Conservation (phyloP, 306 rosid species). For the Hylodesmum podocarpum region DNA sequence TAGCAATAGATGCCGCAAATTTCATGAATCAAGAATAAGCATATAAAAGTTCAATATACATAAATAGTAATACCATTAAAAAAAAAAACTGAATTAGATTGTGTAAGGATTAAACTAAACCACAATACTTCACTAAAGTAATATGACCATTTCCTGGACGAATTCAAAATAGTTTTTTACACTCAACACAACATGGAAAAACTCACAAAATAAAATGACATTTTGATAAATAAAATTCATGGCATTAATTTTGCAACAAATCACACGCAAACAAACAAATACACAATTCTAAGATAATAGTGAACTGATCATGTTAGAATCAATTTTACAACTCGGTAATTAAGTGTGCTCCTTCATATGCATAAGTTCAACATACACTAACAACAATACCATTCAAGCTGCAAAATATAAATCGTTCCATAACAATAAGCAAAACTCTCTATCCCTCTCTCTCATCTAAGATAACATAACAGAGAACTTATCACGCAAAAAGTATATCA, state of each 20-base stretch:
- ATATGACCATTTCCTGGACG: too few relatives aligned
- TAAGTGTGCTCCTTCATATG: neutral
- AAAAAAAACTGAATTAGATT: neutral
- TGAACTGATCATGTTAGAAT: neutral
- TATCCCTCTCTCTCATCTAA: neutral
- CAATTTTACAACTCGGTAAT: slow-evolving; percentile 1
- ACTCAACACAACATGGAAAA: too few relatives aligned
- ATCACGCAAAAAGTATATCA: neutral
- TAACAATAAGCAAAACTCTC: neutral
- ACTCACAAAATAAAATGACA: too few relatives aligned
- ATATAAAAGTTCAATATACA: slow-evolving; percentile 9
- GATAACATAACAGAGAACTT: neutral
- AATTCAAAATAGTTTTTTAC: too few relatives aligned
- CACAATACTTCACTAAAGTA: too few relatives aligned
- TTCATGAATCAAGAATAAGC: slow-evolving; percentile 21
- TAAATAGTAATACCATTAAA: neutral
- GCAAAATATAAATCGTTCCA: neutral
- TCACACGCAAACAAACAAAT: neutral
- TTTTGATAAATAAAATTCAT: too few relatives aligned
- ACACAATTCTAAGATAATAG: neutral
- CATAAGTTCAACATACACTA: neutral
- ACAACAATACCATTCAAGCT: neutral
- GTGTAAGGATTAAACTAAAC: too few relatives aligned
- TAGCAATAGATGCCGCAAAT: slow-evolving; percentile 18
- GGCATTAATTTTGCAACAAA: neutral